phyloP scores from a whole-genome alignment of 2,329 filamentous ascomycete species.

The Verticillium longisporum region DNA sequence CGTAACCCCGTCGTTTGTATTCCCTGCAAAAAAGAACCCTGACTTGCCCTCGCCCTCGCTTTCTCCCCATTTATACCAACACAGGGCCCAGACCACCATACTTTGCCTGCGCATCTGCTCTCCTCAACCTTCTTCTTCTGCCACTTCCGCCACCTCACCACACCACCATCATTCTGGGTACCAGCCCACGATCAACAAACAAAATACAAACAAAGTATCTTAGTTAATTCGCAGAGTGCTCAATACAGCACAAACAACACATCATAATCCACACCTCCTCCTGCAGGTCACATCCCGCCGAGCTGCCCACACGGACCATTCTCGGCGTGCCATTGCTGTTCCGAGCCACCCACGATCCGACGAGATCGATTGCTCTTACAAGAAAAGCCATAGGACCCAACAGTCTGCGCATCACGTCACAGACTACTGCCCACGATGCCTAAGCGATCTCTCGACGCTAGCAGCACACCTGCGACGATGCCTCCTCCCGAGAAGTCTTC shows the following conservation, averaged over 20 bases:
- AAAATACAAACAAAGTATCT: no score
- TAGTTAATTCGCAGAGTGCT: neutral
- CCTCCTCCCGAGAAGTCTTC: slow-evolving; percentile 17
- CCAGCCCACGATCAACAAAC: neutral
- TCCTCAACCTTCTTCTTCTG: neutral
- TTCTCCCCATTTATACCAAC: neutral
- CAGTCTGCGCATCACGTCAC: slow-evolving; percentile 2
- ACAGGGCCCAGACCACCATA: neutral
- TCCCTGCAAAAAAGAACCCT: neutral
- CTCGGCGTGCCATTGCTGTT: neutral
- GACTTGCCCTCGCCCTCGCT: neutral
- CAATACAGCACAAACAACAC: neutral
- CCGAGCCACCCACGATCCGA: neutral
- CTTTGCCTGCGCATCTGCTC: neutral
- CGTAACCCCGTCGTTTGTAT: neutral
- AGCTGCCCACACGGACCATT: neutral
- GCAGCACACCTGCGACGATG: slow-evolving; percentile 18
- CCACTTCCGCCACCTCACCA: neutral
- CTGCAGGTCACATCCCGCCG: no score
- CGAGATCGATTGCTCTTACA: neutral
- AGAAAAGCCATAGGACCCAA: neutral
- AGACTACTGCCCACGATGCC: slow-evolving; percentile 21
- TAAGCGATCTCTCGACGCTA: slow-evolving; percentile 27
- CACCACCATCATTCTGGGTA: neutral
- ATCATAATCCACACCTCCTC: no score